A percentile compares a stretch with the other conserved stretches of the same genome.
Evolutionary conservation across 164 flowering plant species (phyloP).

Genomic region (Brasenia schreberi): DNA sequence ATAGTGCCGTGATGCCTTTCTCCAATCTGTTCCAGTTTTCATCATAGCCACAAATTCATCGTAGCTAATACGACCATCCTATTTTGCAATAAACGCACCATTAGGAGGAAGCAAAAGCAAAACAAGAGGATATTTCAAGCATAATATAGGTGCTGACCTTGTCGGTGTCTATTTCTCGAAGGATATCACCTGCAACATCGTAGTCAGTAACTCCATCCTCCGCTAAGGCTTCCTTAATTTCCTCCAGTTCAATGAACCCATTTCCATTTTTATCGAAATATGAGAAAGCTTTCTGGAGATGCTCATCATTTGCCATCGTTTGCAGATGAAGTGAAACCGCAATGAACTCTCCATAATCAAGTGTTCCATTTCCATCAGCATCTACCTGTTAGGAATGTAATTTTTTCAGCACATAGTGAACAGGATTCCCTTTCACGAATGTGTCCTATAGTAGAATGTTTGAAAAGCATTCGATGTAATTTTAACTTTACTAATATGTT

Average conservation of each 20-base stretch:
- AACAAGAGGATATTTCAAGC: not conserved
- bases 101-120: not conserved
- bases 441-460: too few species aligned
- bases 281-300: conserved; percentile 73
- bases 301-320: conserved; percentile 82
- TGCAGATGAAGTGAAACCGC: conserved; percentile 73
- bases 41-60: conserved; percentile 93
- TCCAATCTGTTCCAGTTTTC: conserved; percentile 98
- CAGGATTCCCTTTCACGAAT: too few species aligned
- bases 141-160: conserved; percentile 34
- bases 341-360: conserved; percentile 80
- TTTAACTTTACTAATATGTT: too few species aligned
- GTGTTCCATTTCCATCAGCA: conserved; percentile 53
- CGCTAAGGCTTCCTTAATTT: conserved; percentile 57
- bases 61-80: conserved; percentile 87
- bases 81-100: conserved; percentile 3
- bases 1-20: conserved; percentile 92
- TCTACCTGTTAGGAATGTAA: conserved; percentile 41
- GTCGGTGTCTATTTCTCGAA: conserved; percentile 87
- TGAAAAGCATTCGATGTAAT: too few species aligned
- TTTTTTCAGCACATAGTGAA: too few species aligned
- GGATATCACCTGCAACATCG: conserved; percentile 67
- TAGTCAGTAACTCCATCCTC: conserved; percentile 66
- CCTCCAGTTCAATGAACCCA: conserved; percentile 73
- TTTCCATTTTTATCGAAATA: conserved; percentile 70